Base-by-base conservation (phyloP, 108 stramenopile species). In the Thalassiosira profunda region DNA sequence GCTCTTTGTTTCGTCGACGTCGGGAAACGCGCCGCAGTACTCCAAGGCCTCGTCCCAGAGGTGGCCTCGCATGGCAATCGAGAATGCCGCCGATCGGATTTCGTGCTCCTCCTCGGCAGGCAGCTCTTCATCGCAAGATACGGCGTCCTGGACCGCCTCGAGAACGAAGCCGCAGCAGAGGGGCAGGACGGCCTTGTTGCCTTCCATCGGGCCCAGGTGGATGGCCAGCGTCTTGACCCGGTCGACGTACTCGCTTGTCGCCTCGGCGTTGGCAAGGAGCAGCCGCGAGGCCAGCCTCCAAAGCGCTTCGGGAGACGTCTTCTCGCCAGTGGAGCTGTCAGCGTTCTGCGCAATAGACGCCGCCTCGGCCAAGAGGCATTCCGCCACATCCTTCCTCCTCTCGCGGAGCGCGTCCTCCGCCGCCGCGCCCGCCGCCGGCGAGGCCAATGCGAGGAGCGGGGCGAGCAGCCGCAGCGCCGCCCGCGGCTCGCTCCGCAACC, bases 11-110 rank as follows among this genome's bases (percentile, higher is more conserved):
- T 48, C 58, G 29, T 58, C 76, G 18, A 30, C 58, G 10, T 56
- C 30, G 30, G 91, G 89, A 67, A 76, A 84, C 15, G 86, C 64
- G 20, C 82, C 17, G 25, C 88, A 90, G 23, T 86, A 77, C 21
- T 70, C 41, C 48, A 84, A 74, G 12, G 94, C 94, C 33, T 77
- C 63, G 18, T 76, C 79, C 90, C 90, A 95, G 5, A 86, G 57
- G 47, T 72, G 41, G 1, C 85, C 83, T 14, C 44, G 53, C 17
- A 88, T 58, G 3, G 90, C 60, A 62, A 70, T 71, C 41, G 80
- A 68, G 58, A 91, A 91, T 30, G 85, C 71, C n/a, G 55, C 54
- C 5, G 83, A 77, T 86, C n/a, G n/a, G n/a, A n/a, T n/a, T n/a
- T n/a, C n/a, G n/a, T n/a, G n/a, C n/a, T n/a, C n/a, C n/a, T n/a